These are phyloP conservation scores for Ustilago cynodontis DNA, from an alignment of 1,284 basidiomycete genomes.

Conservation along the genomic window DNA sequence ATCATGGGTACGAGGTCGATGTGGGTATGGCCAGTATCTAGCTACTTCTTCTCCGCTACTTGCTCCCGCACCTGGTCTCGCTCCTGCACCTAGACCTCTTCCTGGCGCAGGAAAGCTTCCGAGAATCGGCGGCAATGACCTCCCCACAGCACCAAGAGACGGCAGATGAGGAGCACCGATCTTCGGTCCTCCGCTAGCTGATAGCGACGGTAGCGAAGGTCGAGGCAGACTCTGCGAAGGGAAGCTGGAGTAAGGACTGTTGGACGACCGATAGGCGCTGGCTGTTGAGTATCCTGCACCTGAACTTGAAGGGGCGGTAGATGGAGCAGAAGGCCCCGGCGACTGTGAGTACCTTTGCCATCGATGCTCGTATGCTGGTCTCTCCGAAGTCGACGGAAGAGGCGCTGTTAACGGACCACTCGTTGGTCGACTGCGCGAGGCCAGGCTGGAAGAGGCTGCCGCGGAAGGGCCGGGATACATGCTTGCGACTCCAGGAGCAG, in stretches of 20 bases:
- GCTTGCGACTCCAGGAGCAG: slow-evolving; percentile 25
- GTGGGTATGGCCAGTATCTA: slow-evolving; percentile 43
- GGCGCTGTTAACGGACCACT: slow-evolving; percentile 40
- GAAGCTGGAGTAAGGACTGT: slow-evolving; percentile 44
- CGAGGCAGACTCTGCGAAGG: slow-evolving; percentile 48
- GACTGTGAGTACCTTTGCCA: slow-evolving; percentile 48
- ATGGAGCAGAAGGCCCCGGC: slow-evolving; percentile 25
- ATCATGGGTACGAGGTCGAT: slow-evolving; percentile 31
- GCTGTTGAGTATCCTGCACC: slow-evolving; percentile 30
- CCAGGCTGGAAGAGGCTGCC: slow-evolving; percentile 20
- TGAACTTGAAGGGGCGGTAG: slow-evolving; percentile 6
- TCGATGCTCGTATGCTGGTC: slow-evolving; percentile 36
- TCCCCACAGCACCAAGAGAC: slow-evolving; percentile 30
- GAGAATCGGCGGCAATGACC: slow-evolving; percentile 49
- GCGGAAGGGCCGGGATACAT: slow-evolving; percentile 27
- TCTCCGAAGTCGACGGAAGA: slow-evolving; percentile 24
- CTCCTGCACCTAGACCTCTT: slow-evolving; percentile 10
- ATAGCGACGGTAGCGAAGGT: slow-evolving; percentile 41
- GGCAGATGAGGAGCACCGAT: slow-evolving; percentile 42
- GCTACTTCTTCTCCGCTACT: slow-evolving; percentile 21
- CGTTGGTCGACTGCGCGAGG: slow-evolving; percentile 14
- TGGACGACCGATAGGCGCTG: slow-evolving; percentile 42
- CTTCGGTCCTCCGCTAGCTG: slow-evolving; percentile 21
- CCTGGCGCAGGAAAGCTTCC: slow-evolving; percentile 41
- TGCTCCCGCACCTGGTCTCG: slow-evolving; percentile 7